Conservation (phyloP, 805 yeast genomes). For the Myxozyma monticola region DNA sequence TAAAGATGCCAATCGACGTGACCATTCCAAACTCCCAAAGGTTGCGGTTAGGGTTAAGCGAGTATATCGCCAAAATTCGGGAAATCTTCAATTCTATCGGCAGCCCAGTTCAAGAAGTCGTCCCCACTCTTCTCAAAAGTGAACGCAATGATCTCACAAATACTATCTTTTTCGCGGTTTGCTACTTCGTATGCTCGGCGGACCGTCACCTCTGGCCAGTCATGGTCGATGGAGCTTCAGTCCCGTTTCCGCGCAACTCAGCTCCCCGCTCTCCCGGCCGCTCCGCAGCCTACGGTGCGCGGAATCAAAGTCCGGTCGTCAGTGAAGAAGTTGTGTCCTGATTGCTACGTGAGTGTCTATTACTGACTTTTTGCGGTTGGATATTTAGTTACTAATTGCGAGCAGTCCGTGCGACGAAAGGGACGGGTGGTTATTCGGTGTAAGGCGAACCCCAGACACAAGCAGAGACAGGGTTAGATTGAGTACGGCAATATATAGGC, state of each 20-base stretch:
- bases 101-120: no score
- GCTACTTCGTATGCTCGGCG: slow-evolving; percentile 4
- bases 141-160: slow-evolving; percentile 11
- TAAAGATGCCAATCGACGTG: no score
- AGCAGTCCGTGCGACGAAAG: slow-evolving; percentile 81
- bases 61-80: no score
- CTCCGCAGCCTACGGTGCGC: slow-evolving; percentile 43
- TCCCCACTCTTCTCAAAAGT: no score
- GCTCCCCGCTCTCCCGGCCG: neutral
- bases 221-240: slow-evolving; percentile 23
- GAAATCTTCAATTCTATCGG: no score
- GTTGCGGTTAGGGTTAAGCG: no score
- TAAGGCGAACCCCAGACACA: slow-evolving; percentile 89
- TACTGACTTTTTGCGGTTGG: neutral
- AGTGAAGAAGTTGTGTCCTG: slow-evolving; percentile 88
- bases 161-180: slow-evolving; percentile 11
- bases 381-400: neutral
- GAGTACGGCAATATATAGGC: neutral
- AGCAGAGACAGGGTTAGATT: slow-evolving; percentile 70
- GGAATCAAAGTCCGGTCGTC: slow-evolving; percentile 90
- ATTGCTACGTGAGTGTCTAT: slow-evolving; percentile 61
- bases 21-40: no score
- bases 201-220: slow-evolving; percentile 6
- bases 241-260: neutral
- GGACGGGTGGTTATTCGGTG: slow-evolving; percentile 93